Base-by-base conservation (phyloP, 2,329 filamentous ascomycete genomes). In the Cercospora sp. region DNA sequence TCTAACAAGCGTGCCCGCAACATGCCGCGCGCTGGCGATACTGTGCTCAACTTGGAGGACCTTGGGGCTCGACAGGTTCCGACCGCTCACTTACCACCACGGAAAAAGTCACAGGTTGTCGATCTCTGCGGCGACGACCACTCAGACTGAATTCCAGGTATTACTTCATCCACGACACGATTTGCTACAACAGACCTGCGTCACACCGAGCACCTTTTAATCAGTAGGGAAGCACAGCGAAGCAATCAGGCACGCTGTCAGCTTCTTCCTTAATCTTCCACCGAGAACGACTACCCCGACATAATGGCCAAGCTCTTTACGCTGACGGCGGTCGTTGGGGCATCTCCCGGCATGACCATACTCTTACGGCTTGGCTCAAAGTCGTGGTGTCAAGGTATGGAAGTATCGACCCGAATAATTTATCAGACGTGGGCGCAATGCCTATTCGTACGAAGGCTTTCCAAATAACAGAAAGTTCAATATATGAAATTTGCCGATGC, bases 11-110 rank as follows among this genome's bases (percentile, higher is more conserved):
- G 63, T 45, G 1, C 45, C 31, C 30, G 60, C 28, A n/a, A 65
- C 62, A n/a, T 31, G 58, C 55, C 67, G 69, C 8, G 64, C 68
- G 63, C 31, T 68, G 26, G 69, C 66, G 45, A 57, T 18, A 31
- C 20, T 9, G n/a, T 23, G 10, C 2, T 13, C 45, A 28, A 8
- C n/a, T 26, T 57, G 30, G 69, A 72, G 5, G 64, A 70, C 20
- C 42, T 48, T 13, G 26, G 33, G 5, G 30, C 65, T 48, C 69
- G 64, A 5, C 59, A 66, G 58, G 40, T 31, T 3, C 53, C 71
- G 9, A 69, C 69, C 16, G 62, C 40, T n/a, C 26, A 51, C 5
- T 9, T 55, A 1, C 51, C 58, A n/a, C 36, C 60, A 30, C 60
- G 42, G 2, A 16, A 18, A 40, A n/a, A 48, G 23, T 3, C 36